Conservation (phyloP, 768 basidiomycete species). For the Termitomyces sp. region DNA sequence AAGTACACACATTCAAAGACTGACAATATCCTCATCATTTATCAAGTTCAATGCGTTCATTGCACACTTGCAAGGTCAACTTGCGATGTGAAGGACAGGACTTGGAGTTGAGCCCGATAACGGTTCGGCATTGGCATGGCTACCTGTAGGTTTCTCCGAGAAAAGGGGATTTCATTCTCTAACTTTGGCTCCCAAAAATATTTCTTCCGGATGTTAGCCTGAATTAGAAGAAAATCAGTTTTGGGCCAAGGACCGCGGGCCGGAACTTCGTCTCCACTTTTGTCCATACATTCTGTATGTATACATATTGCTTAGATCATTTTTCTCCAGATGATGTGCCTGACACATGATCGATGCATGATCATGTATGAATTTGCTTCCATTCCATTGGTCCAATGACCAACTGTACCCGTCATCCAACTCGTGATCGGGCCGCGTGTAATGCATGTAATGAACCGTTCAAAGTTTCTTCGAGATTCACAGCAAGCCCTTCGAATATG, state of each 20-base stretch:
- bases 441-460: neutral
- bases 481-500: neutral
- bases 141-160: too few species aligned
- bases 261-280: too few species aligned
- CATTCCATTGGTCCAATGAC: neutral
- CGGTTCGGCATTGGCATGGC: too few species aligned
- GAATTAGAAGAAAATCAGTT: too few species aligned
- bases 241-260: too few species aligned
- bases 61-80: too few species aligned
- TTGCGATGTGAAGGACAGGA: too few species aligned
- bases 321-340: neutral
- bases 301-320: neutral
- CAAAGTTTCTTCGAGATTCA: neutral
- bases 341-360: constrained; percentile 1
- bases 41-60: too few species aligned
- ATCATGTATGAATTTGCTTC: neutral
- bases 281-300: neutral
- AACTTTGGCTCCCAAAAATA: neutral
- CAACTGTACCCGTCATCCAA: neutral
- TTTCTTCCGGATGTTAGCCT: neutral
- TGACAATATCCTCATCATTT: too few species aligned
- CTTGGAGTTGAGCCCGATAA: too few species aligned
- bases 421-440: neutral
- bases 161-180: too few species aligned
- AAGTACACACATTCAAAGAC: too few species aligned